Conservation (phyloP, 78 protist species). For the Isochrysis galbana region DNA sequence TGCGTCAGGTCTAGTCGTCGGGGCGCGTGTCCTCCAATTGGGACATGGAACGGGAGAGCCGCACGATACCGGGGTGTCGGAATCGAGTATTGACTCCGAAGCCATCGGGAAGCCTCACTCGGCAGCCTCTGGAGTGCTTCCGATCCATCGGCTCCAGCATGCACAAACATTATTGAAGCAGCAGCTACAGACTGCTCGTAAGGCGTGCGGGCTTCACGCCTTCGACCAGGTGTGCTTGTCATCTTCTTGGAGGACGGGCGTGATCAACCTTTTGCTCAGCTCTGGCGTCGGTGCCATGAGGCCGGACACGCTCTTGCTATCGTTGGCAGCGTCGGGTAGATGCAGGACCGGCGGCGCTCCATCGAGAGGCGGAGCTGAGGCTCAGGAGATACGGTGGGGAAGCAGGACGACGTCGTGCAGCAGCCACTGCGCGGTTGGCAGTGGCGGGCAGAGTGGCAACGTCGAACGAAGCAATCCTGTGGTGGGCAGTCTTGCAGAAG, state of each 20-base stretch:
- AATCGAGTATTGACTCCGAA: background rate
- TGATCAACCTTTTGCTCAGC: background rate
- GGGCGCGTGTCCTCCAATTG: background rate
- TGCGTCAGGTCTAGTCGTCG: background rate
- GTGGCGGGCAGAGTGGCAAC: too few species aligned
- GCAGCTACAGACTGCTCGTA: background rate
- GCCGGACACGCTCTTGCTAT: conserved; percentile 61
- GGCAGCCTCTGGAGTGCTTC: background rate
- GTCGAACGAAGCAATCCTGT: too few species aligned
- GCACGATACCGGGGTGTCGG: background rate
- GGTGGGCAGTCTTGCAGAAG: background rate
- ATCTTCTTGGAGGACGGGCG: conserved; percentile 11
- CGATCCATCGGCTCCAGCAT: too few species aligned
- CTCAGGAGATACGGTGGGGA: background rate
- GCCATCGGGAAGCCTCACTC: background rate
- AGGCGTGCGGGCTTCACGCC: background rate
- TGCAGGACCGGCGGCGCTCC: background rate
- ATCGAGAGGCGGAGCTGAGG: background rate
- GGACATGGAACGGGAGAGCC: background rate
- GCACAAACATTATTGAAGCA: too few species aligned
- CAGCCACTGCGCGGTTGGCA: too few species aligned
- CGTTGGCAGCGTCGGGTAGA: background rate
- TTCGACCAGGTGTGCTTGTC: conserved; percentile 33
- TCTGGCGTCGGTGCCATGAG: conserved; percentile 70
- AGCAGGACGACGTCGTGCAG: background rate